Evolutionary conservation across 2,329 filamentous ascomycete species (phyloP).

Genomic region (Scopulariopsis brevicaulis): DNA sequence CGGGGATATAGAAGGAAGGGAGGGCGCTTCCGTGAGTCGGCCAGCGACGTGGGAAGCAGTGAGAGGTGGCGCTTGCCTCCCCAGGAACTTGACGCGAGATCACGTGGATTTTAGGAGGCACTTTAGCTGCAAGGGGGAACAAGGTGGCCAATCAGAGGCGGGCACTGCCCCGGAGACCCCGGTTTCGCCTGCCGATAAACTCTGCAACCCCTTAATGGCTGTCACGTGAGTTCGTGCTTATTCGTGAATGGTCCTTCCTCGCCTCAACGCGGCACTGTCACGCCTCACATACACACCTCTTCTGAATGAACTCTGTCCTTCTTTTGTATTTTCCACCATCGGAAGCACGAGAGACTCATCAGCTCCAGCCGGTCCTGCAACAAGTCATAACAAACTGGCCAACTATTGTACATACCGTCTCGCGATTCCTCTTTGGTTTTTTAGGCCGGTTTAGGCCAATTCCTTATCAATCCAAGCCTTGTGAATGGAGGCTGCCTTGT

Average conservation of each 20-base stretch:
- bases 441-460: too few relatives aligned
- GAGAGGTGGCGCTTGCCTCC: neutral
- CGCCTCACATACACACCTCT: neutral
- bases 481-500: too few relatives aligned
- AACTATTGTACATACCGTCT: too few relatives aligned
- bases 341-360: neutral
- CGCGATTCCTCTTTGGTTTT: too few relatives aligned
- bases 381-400: neutral
- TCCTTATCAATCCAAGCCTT: too few relatives aligned
- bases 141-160: neutral
- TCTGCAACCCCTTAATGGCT: neutral
- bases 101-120: conserved; percentile 1
- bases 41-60: neutral
- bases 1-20: neutral
- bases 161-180: neutral
- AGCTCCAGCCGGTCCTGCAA: neutral
- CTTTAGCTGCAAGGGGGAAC: neutral
- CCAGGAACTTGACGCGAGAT: conserved; percentile 4
- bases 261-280: conserved; percentile 3
- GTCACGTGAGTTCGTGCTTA: conserved; percentile 5
- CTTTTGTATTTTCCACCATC: neutral
- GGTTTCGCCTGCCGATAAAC: neutral
- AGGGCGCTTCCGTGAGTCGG: neutral
- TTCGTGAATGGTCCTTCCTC: conserved; percentile 1
- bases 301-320: neutral